Evolutionary conservation across 495 filamentous ascomycete species (phyloP).

Genomic region (Aspergillus taichungensis): DNA sequence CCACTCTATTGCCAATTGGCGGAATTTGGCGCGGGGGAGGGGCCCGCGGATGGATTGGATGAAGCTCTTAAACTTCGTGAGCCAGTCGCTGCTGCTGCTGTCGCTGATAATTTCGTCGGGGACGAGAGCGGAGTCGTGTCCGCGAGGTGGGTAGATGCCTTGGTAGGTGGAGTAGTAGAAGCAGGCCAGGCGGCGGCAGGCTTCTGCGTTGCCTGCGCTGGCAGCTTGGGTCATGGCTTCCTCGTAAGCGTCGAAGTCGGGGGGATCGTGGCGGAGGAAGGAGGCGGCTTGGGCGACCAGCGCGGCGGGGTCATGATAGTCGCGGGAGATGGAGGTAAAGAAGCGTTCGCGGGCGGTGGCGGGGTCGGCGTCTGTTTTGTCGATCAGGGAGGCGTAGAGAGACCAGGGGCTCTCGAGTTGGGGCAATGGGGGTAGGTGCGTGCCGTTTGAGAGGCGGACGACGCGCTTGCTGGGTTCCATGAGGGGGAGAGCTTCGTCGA

Average conservation of each 20-base stretch:
- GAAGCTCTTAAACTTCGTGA: not conserved
- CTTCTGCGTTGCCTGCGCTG: conserved; percentile 12
- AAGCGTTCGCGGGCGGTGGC: not conserved
- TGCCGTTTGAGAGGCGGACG: too few species aligned
- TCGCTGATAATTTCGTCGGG: not conserved
- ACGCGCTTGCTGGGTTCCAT: conserved; percentile 3
- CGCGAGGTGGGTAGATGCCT: conserved; percentile 18
- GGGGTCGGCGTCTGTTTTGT: not conserved
- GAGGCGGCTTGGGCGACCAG: conserved; percentile 19
- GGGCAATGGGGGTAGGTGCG: too few species aligned
- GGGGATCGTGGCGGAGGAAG: conserved; percentile 9
- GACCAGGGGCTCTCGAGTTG: too few species aligned
- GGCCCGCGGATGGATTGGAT: not conserved
- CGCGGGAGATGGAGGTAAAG: conserved; percentile 13
- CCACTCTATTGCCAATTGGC: conserved; percentile 23
- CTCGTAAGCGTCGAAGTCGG: conserved; percentile 24
- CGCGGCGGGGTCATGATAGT: conserved; percentile 24
- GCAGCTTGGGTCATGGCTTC: conserved; percentile 30
- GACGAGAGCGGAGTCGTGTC: conserved; percentile 3
- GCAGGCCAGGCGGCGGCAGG: conserved; percentile 28
- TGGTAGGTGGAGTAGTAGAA: conserved; percentile 28
- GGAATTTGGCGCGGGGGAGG: conserved; percentile 14
- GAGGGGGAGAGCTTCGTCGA: conserved; percentile 14
- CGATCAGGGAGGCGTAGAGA: too few species aligned
- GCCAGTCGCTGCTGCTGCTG: not conserved